Evolutionary conservation across 805 yeast species (phyloP).

Genomic region (Pichia scutulata): DNA sequence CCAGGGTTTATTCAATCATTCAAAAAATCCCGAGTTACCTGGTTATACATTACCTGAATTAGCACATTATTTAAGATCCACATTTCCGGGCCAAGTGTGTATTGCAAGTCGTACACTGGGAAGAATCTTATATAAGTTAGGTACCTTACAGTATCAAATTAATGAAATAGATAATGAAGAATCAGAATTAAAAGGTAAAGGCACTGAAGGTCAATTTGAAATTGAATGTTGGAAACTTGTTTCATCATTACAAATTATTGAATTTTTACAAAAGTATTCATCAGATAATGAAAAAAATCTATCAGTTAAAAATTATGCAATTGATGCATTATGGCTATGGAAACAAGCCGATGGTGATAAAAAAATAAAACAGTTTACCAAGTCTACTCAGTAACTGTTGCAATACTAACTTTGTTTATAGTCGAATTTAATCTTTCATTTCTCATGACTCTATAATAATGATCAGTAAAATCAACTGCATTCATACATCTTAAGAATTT

Average conservation of each 20-base stretch:
- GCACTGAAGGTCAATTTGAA: slow-evolving; percentile 39
- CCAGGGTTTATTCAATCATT: slow-evolving; percentile 85
- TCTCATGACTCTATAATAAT: slow-evolving; percentile 73
- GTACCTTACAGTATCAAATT: slow-evolving; percentile 42
- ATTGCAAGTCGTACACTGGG: slow-evolving; percentile 85
- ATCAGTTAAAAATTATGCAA: slow-evolving; percentile 74
- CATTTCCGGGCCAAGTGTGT: slow-evolving; percentile 77
- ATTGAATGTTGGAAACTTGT: slow-evolving; percentile 64
- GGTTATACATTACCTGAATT: slow-evolving; percentile 87
- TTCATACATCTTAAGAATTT: slow-evolving; percentile 78
- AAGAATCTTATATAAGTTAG: slow-evolving; percentile 74
- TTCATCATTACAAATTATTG: slow-evolving; percentile 52
- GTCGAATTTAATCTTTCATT: slow-evolving; percentile 76
- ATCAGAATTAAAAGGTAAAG: slow-evolving; percentile 12
- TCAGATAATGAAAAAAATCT: slow-evolving; percentile 56
- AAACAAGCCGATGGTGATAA: slow-evolving; percentile 42
- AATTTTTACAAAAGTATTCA: slow-evolving; percentile 58
- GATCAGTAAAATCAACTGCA: slow-evolving; percentile 79
- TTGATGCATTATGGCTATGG: slow-evolving; percentile 91
- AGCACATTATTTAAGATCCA: slow-evolving; percentile 69
- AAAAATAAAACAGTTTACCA: slow-evolving; percentile 14
- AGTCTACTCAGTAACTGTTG: slow-evolving; percentile 14
- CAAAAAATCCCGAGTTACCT: slow-evolving; percentile 80
- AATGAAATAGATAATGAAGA: slow-evolving; percentile 30
- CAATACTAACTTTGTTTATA: slow-evolving; percentile 36